Base-by-base conservation (phyloP, 768 basidiomycete genomes). In the Tubosaeta sp. region DNA sequence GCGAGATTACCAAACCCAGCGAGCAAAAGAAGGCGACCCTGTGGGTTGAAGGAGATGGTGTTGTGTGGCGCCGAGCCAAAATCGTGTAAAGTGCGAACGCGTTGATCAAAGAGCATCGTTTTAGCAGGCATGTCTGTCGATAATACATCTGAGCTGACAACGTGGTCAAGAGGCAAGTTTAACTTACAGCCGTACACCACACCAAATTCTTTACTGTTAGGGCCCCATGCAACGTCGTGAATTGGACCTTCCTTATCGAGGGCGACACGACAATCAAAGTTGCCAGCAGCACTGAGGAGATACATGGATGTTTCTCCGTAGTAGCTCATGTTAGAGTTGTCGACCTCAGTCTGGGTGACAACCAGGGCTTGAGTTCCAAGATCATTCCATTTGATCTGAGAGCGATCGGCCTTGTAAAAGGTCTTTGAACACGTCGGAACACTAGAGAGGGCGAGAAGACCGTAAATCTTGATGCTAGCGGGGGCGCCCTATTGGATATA, bases 1-100 rank as follows among this genome's bases (percentile, higher is more conserved):
- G 93, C 90, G 41, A 99, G 78, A 66, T 98, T 99, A 24, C 96
- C 95, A 69, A 98, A 99, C 6, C 96, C 96, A 1, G 92, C 96
- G 29, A 95, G 76, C 40, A 90, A 82, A 52, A 99, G 67, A 16
- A 99, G 77, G 4, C 92, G 84, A 9, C 87, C 88, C 69, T 98
- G 94, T 0, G 94, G 90, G 68, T 95, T 96, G 79, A 95, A 98
- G 18, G 86, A 80, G 50, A 97, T 82, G 70, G 88, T 94, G 71
- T 99, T 99, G 70, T 83, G 83, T 36, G 94, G 94, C 11, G 86
- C 81, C 6, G 86, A 74, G 40, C 94, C 95, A 59, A 98, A 97
- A 57, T 97, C 94, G 66, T 94, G 86, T 32, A 95, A 72, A 2
- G 85, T 77, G 48, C 88, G 86, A 45, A 92, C 90, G 46, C 94